Conservation (phyloP, 176 grass and related monocot species). For the Ananas comosus region DNA sequence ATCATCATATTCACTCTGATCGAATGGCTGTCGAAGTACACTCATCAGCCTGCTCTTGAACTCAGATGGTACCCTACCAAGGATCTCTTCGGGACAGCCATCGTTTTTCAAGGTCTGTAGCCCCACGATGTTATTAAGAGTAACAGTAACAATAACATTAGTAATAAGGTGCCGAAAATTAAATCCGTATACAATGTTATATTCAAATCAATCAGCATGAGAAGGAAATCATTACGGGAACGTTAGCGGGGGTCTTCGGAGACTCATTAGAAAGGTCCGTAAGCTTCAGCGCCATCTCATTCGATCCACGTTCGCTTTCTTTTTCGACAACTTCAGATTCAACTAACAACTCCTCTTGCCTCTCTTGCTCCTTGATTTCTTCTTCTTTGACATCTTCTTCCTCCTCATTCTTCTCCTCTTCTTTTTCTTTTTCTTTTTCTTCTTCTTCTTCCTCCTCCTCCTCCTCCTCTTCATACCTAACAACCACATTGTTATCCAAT, state of each 20-base stretch:
- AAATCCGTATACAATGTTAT: too few relatives aligned
- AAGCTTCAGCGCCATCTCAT: neutral
- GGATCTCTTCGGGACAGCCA: slow-evolving; percentile 38
- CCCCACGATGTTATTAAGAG: neutral
- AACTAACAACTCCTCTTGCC: neutral
- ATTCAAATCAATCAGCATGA: too few relatives aligned
- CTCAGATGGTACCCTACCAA: slow-evolving; percentile 36
- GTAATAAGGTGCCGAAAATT: too few relatives aligned
- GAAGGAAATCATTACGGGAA: too few relatives aligned
- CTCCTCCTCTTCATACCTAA: slow-evolving; percentile 7
- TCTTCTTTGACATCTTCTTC: neutral
- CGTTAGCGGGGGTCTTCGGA: too few relatives aligned
- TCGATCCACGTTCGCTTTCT: neutral
- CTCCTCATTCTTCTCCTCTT: neutral
- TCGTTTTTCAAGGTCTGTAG: neutral
- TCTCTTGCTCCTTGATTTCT: neutral
- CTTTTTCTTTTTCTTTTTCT: neutral
- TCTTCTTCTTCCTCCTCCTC: slow-evolving; percentile 3
- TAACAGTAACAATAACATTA: neutral
- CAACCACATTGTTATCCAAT: slow-evolving; percentile 17
- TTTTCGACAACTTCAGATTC: neutral
- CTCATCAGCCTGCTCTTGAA: slow-evolving; percentile 50
- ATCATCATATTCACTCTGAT: slow-evolving; percentile 33
- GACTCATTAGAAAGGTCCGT: neutral
- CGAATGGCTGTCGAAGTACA: slow-evolving; percentile 36